These are phyloP conservation scores for Areca catechu DNA, from an alignment of 176 grass and related monocot species.

Conservation along the genomic window DNA sequence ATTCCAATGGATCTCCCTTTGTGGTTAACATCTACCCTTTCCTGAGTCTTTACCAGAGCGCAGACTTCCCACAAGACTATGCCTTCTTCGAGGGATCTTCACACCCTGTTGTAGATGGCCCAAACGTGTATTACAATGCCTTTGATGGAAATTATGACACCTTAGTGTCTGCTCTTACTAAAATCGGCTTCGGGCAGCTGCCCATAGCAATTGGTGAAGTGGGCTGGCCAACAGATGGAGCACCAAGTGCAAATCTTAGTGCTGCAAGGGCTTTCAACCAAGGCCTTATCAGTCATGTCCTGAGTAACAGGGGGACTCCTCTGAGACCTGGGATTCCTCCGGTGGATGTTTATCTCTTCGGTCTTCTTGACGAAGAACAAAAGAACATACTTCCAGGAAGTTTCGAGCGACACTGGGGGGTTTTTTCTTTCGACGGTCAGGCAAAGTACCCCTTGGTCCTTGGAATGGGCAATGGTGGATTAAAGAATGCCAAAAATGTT, in stretches of 20 bases:
- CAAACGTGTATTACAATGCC: slow-evolving; percentile 86
- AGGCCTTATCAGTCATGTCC: slow-evolving; percentile 59
- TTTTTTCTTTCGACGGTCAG: slow-evolving; percentile 92
- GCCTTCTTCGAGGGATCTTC: slow-evolving; percentile 91
- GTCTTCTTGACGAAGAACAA: slow-evolving; percentile 82
- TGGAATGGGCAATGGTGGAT: slow-evolving; percentile 46
- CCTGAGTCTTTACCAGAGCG: slow-evolving; percentile 83
- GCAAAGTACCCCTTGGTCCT: slow-evolving; percentile 86
- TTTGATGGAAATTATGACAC: slow-evolving; percentile 97
- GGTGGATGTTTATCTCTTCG: slow-evolving; percentile 77
- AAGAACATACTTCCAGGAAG: slow-evolving; percentile 72
- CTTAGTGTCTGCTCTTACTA: slow-evolving; percentile 62
- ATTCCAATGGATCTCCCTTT: slow-evolving; percentile 77
- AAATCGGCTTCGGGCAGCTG: slow-evolving; percentile 67
- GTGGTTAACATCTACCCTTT: slow-evolving; percentile 94
- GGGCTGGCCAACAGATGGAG: slow-evolving; percentile 93
- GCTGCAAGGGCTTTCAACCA: slow-evolving; percentile 87
- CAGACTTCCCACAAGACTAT: slow-evolving; percentile 92
- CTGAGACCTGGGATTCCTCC: slow-evolving; percentile 67
- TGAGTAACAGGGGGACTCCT: slow-evolving; percentile 82
- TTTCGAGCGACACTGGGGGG: slow-evolving; percentile 90
- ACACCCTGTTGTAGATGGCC: slow-evolving; percentile 78
- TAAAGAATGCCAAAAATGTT: slow-evolving; percentile 76
- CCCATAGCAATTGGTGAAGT: slow-evolving; percentile 87
- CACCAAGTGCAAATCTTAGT: slow-evolving; percentile 71